These are phyloP conservation scores for Prunus armeniaca DNA, from an alignment of 306 rosid species.

Conservation along the genomic window DNA sequence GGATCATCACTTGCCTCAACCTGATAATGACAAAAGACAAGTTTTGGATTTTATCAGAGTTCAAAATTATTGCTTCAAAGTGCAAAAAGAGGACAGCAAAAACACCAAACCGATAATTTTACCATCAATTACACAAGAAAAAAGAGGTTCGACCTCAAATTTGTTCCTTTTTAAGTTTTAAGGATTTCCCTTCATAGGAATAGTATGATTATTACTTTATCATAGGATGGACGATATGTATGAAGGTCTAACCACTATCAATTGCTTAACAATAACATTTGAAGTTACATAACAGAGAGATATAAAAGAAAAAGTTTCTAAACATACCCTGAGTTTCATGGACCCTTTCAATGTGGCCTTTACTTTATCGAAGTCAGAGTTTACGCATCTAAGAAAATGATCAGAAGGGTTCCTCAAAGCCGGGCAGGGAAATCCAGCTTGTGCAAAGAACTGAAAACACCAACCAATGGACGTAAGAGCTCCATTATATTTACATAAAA, in stretches of 20 bases:
- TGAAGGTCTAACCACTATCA: too few species aligned
- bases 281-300: background rate
- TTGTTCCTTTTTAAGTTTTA: too few species aligned
- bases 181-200: too few species aligned
- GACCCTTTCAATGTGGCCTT: slow-evolving; percentile 85
- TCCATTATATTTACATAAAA: background rate
- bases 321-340: slow-evolving; percentile 76
- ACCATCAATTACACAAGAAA: too few species aligned
- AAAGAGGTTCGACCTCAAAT: too few species aligned
- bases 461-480: background rate
- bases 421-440: slow-evolving; percentile 98
- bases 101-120: background rate
- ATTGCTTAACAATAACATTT: background rate
- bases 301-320: background rate
- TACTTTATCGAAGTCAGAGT: slow-evolving; percentile 95
- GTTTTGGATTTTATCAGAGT: background rate
- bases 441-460: slow-evolving; percentile 80
- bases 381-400: slow-evolving; percentile 90
- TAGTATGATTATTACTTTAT: too few species aligned
- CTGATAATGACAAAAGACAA: slow-evolving; percentile 34
- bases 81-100: background rate
- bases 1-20: slow-evolving; percentile 88
- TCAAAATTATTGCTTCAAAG: background rate
- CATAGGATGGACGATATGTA: too few species aligned
- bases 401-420: slow-evolving; percentile 97